Conservation (phyloP, 139 green algal genomes). For the Chlamydomonas asymmetrica region DNA sequence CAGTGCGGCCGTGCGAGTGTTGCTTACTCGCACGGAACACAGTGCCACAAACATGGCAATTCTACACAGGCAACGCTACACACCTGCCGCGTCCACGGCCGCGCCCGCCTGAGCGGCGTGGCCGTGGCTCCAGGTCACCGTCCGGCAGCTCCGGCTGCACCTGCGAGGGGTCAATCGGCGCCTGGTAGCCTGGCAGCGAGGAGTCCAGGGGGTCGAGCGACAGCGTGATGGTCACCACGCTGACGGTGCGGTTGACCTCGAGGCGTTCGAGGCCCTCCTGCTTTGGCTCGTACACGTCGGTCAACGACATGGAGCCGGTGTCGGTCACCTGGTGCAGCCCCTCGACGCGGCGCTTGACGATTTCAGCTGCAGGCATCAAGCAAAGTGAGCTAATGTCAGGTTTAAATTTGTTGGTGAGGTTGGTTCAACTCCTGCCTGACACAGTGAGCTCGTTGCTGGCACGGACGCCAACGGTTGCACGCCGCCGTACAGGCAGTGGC, state of each 20-base stretch:
- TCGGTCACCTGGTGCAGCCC: conserved; percentile 80
- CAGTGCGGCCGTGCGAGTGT: not conserved
- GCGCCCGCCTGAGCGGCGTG: no score
- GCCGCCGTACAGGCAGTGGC: no score
- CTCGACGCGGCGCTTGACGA: conserved; percentile 85
- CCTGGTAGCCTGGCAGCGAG: conserved; percentile 70
- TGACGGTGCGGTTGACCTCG: conserved; percentile 80
- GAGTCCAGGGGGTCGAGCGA: conserved; percentile 66
- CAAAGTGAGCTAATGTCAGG: no score
- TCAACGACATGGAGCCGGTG: conserved; percentile 69
- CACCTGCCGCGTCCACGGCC: not conserved
- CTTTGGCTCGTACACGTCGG: conserved; percentile 77
- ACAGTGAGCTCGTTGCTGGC: no score
- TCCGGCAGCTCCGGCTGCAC: conserved; percentile 33
- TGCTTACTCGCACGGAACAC: not conserved
- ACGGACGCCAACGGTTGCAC: no score
- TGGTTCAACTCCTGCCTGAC: no score
- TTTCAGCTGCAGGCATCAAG: conserved; percentile 75
- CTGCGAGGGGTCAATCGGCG: conserved; percentile 62
- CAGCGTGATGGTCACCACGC: conserved; percentile 81
- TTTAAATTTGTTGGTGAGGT: no score
- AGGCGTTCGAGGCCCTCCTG: conserved; percentile 75
- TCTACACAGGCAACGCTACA: not conserved
- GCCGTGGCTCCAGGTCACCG: not conserved
- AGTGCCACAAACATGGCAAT: not conserved